Base-by-base conservation (phyloP, 495 filamentous ascomycete species). In the Neurospora sp. region DNA sequence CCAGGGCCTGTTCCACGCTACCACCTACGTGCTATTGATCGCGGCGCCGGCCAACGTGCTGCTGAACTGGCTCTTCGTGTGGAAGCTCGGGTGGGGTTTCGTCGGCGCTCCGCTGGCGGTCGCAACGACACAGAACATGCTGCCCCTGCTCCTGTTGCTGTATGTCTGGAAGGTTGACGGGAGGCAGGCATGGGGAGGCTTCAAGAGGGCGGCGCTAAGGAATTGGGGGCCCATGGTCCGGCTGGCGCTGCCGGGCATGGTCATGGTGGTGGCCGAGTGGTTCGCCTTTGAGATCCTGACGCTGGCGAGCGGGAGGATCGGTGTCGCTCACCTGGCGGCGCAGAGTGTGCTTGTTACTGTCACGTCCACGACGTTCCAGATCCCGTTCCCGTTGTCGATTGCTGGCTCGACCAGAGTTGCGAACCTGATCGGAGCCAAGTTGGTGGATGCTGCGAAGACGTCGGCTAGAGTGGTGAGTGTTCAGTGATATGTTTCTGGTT, bases 261-360 rank as follows among this genome's bases (percentile, higher is more conserved):
- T 96, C 53, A 97, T 97, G 93, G 91, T 98, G 1, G 91, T 96
- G 79, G 94, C 94, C 8, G 95, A 97, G 78, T 95, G 89, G 81
- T 87, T 97, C 6, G 93, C 93, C 20, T 94, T 96, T 75, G 93
- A 94, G 78, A 86, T 94, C 45, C 80, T 96, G 61, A 94, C 92
- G 0, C 84, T 96, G 14, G 87, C 88, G 8, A 88, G 91, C 0
- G 89, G 89, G 20, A 90, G 91, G 72, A 88, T 94, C 69, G 90
- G 89, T 27, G 91, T 91, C 0, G 86, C 87, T 1, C 87, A 88
- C 45, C 84, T 96, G 9, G 89, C 89, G 20, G 89, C 89, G 4
- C 89, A 91, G 77, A 88, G 87, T 41, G 82, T 90, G 16, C 70
- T 91, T 2, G 82, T 84, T 16, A 89, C 88, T 0, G 78, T 89